Evolutionary conservation across 805 yeast genomes (phyloP).

Genomic region (Barnettozyma wickerhamii): DNA sequence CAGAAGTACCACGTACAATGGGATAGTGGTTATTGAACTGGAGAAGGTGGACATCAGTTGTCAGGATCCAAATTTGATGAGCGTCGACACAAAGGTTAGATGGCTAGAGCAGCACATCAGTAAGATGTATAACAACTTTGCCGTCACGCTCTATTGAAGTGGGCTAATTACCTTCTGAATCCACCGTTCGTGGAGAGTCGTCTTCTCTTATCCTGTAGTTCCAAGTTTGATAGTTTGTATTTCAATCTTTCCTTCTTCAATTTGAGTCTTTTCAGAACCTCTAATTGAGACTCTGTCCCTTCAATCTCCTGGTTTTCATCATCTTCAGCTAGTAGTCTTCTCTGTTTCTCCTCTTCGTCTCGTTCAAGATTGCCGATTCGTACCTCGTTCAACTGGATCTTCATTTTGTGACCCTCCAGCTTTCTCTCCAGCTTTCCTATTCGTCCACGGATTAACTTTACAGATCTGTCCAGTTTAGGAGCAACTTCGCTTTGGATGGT

Average conservation of each 20-base stretch:
- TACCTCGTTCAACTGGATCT: conserved; percentile 37
- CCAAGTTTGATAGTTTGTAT: conserved; percentile 31
- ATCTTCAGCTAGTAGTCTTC: neutral
- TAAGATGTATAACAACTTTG: conserved; percentile 23
- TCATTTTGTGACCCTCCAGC: conserved; percentile 27
- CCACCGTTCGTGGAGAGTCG: conserved; percentile 20
- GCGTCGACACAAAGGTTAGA: conserved; percentile 59
- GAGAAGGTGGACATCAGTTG: conserved; percentile 57
- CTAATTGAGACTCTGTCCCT: conserved; percentile 33
- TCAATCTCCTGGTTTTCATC: conserved; percentile 17
- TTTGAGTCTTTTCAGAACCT: conserved; percentile 35
- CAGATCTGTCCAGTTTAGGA: conserved; percentile 36
- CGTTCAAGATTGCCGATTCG: conserved; percentile 29
- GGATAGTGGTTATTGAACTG: conserved; percentile 55
- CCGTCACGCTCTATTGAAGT: too few species aligned
- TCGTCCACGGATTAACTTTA: conserved; percentile 30
- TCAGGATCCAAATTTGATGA: conserved; percentile 63
- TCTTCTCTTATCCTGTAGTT: conserved; percentile 24
- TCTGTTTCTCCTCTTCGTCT: conserved; percentile 14
- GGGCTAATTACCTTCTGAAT: neutral
- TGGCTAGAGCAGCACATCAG: conserved; percentile 42
- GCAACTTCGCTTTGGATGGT: conserved; percentile 33
- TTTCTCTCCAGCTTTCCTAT: conserved; percentile 31
- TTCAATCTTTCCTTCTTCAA: conserved; percentile 42
- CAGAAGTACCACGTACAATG: conserved; percentile 56